Base-by-base conservation (phyloP, 192 early-diverging fungal genomes). In the Coemansia sp. region DNA sequence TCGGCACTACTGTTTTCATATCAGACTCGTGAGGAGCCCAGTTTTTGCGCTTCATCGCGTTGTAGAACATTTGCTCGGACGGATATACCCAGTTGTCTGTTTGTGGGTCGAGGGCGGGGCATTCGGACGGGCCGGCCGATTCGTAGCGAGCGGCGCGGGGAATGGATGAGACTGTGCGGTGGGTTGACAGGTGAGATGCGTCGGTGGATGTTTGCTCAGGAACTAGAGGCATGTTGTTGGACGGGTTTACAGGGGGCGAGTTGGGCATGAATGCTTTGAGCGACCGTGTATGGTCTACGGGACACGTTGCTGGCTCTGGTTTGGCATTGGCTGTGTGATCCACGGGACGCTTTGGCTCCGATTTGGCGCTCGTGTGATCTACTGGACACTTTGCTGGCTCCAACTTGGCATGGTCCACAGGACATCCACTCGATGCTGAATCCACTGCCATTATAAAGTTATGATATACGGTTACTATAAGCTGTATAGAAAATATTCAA, bases 41-140 rank as follows among this genome's bases (percentile, higher is more conserved):
- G 71, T 90, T 92, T 65, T 97, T 97, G 69, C 95, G 87, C 66
- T 84, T 88, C 90, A 97, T 93, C 1, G 95, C 95, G 58, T 97
- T 97, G 82, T 90, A 97, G 56, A 97, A 97, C 90, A 92, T 92
- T 76, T 94, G 93, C 70, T 95, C 92, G 19, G 90, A 92, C 7
- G 95, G 95, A 63, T 97, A 97, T 9, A 95, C 77, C 95, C 95
- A 95, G 41, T 57, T 68, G 15, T 69, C 70, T 48, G 35, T 39
- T 66, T 64, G 23, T 41, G 69, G 56, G 43, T 67, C 37, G 23
- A 59, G 45, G 2, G 74, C 62, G 0, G 76, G 75, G 38, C 75
- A 76, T 14, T 60, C 67, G 5, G 79, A 76, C 10, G 63, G 48
- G 1, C 65, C 79, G 5, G 80, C 83, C 5, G 84, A 73, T 17